phyloP scores from a whole-genome alignment of 371 early-diverging fungal species.

The Apophysomyces trapeziformis region DNA sequence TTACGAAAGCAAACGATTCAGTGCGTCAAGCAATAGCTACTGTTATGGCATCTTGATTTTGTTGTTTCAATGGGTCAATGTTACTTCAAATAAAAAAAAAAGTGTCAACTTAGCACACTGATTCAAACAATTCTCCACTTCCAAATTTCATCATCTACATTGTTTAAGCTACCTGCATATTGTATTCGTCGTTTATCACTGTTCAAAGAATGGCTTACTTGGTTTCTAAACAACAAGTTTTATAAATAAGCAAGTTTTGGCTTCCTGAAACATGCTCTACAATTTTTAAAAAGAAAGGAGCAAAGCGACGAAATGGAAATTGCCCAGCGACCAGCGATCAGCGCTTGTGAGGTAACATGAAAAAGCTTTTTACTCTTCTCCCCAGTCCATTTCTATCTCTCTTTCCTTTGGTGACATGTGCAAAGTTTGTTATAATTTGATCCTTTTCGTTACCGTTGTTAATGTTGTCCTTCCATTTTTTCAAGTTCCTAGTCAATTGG shows the following conservation, averaged over 20 bases:
- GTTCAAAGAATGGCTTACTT: slow-evolving; percentile 3
- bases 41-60: slow-evolving; percentile 16
- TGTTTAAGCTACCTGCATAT: slow-evolving; percentile 1
- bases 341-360: too few relatives aligned
- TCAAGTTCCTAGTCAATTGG: too few relatives aligned
- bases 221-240: slow-evolving; percentile 14
- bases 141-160: background rate
- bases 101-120: background rate
- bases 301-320: slow-evolving; percentile 16
- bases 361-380: too few relatives aligned
- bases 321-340: too few relatives aligned
- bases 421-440: too few relatives aligned
- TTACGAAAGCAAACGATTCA: slow-evolving; percentile 13
- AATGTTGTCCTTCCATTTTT: too few relatives aligned
- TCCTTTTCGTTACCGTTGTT: too few relatives aligned
- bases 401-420: too few relatives aligned
- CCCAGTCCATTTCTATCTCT: too few relatives aligned
- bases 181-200: slow-evolving; percentile 1
- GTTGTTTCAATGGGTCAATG: slow-evolving; percentile 12
- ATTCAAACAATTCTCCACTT: background rate
- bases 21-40: slow-evolving; percentile 16
- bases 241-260: background rate
- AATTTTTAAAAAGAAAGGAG: slow-evolving; percentile 15
- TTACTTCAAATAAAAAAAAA: background rate
- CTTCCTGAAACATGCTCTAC: slow-evolving; percentile 12